phyloP scores from a whole-genome alignment of 768 basidiomycete genomes.

The Lactarius deliciosus region DNA sequence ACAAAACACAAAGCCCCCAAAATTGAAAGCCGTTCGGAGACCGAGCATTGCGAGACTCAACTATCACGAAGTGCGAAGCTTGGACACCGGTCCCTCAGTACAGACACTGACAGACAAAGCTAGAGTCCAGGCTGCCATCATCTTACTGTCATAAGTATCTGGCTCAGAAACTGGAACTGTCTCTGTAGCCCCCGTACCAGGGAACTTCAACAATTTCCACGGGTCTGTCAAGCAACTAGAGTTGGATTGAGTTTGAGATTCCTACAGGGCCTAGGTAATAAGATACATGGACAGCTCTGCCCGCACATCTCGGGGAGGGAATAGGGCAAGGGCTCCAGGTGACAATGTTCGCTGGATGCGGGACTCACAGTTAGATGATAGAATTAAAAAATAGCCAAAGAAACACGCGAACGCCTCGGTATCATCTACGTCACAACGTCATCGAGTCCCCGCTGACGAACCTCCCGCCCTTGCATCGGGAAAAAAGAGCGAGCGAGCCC shows the following conservation, averaged over 20 bases:
- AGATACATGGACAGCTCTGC: not conserved
- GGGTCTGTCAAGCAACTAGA: not conserved
- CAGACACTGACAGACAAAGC: too few relatives aligned
- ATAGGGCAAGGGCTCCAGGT: not conserved
- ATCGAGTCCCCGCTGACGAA: conserved; percentile 5
- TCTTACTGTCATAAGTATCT: not conserved
- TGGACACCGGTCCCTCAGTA: too few relatives aligned
- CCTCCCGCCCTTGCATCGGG: not conserved
- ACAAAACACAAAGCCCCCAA: too few relatives aligned
- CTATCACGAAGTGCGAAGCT: too few relatives aligned
- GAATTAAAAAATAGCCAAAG: not conserved
- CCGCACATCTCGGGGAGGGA: not conserved
- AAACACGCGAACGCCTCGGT: not conserved
- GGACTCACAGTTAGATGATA: not conserved
- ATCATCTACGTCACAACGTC: conserved; percentile 1
- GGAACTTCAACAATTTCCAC: not conserved
- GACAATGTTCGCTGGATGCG: not conserved
- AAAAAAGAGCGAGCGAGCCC: conserved; percentile 21
- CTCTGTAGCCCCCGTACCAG: not conserved
- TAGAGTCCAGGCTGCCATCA: not conserved
- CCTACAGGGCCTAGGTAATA: not conserved
- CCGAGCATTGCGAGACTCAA: too few relatives aligned
- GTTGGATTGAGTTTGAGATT: not conserved
- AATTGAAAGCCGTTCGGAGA: too few relatives aligned
- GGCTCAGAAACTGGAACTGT: not conserved